A percentile compares a stretch with the other conserved stretches of the same genome.
Evolutionary conservation across 2,329 filamentous ascomycete species (phyloP).

Genomic region (Aspergillus nomiae): DNA sequence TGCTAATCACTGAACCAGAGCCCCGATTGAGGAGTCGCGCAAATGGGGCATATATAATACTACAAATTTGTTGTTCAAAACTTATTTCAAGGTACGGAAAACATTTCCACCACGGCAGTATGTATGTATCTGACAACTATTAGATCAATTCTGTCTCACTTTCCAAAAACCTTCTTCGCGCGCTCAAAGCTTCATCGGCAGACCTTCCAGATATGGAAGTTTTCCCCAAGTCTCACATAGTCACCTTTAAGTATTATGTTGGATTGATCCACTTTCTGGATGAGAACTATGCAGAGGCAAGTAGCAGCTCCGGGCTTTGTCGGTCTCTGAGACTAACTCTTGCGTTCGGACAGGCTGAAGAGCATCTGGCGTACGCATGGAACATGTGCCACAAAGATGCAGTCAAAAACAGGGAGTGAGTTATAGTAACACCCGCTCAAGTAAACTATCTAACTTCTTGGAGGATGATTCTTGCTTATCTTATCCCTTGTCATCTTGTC

Average conservation of each 20-base stretch:
- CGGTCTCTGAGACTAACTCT: conserved; percentile 10
- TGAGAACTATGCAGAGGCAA: conserved; percentile 81
- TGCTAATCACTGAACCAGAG: conserved; percentile 51
- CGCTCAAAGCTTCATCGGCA: conserved; percentile 71
- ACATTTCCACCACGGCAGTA: neutral
- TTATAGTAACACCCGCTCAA: conserved; percentile 20
- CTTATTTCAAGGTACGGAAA: conserved; percentile 75
- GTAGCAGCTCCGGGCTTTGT: conserved; percentile 11
- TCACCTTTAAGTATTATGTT: conserved; percentile 95
- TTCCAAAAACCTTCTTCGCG: conserved; percentile 85
- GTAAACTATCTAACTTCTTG: conserved; percentile 23
- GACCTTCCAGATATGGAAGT: conserved; percentile 79
- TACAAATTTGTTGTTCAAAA: conserved; percentile 95
- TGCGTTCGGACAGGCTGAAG: conserved; percentile 64
- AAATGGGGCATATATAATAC: conserved; percentile 99
- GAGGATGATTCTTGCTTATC: conserved; percentile 87
- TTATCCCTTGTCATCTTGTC: conserved; percentile 89
- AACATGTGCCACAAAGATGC: conserved; percentile 74
- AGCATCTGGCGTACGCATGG: conserved; percentile 78
- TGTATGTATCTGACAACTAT: conserved; percentile 12
- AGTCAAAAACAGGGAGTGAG: conserved; percentile 76
- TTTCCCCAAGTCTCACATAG: conserved; percentile 87
- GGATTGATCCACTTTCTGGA: conserved; percentile 93
- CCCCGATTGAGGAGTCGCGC: conserved; percentile 80
- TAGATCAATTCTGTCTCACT: conserved; percentile 82